phyloP scores from a whole-genome alignment of 768 basidiomycete species.

The Suillus brevipes region DNA sequence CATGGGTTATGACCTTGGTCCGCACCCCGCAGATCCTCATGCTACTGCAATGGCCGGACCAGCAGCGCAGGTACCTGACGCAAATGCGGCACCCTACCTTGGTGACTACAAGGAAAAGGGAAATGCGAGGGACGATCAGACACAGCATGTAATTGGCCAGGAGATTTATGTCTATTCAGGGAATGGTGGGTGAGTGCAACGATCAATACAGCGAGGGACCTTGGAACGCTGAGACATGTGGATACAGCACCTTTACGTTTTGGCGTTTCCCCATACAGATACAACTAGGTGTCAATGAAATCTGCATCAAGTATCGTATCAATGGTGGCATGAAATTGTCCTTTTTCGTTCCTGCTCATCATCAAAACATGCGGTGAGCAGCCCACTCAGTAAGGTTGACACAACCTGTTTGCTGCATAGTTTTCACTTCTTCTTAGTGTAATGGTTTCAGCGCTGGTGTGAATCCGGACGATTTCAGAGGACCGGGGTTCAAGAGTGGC shows the following conservation, averaged over 20 bases:
- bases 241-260: constrained; percentile 79
- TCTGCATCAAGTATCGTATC: constrained; percentile 77
- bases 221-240: constrained; percentile 1
- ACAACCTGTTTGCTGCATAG: neutral
- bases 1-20: constrained; percentile 52
- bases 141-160: constrained; percentile 53
- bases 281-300: constrained; percentile 69
- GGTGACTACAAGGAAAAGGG: constrained; percentile 22
- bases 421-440: constrained; percentile 48
- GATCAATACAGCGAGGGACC: neutral
- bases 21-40: constrained; percentile 76
- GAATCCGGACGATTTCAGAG: constrained; percentile 83
- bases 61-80: constrained; percentile 9
- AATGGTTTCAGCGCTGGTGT: constrained; percentile 90
- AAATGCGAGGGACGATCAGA: constrained; percentile 31
- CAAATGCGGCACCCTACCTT: neutral
- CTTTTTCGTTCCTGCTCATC: constrained; percentile 80
- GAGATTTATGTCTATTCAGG: constrained; percentile 74
- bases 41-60: constrained; percentile 42
- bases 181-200: constrained; percentile 46
- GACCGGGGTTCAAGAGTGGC: constrained; percentile 76
- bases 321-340: constrained; percentile 75
- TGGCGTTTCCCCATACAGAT: constrained; percentile 91
- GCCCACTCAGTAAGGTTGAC: constrained; percentile 66
- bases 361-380: constrained; percentile 90